These are phyloP conservation scores for Neofusicoccum sp. DNA, from an alignment of 2,329 filamentous ascomycete genomes.

Conservation along the genomic window DNA sequence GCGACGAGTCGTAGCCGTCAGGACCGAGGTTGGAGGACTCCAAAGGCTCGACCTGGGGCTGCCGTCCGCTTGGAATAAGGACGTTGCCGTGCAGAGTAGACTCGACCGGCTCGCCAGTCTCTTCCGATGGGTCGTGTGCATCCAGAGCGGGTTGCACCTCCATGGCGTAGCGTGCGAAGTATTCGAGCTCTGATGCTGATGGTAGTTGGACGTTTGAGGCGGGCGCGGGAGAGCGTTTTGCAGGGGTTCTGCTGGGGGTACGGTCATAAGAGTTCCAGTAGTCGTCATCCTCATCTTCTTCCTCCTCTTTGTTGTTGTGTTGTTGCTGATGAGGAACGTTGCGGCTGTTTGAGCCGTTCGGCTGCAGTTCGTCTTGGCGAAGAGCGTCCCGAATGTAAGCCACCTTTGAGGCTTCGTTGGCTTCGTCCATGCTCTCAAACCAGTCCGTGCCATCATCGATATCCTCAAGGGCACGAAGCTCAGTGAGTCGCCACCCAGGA, in stretches of 20 bases:
- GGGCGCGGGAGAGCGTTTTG: constrained; percentile 63
- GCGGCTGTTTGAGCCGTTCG: constrained; percentile 12
- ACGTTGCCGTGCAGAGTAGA: constrained; percentile 57
- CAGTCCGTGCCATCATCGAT: constrained; percentile 58
- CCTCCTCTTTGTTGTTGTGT: constrained; percentile 31
- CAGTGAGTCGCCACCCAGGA: constrained; percentile 70
- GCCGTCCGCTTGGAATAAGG: constrained; percentile 37
- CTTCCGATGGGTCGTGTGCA: constrained; percentile 76
- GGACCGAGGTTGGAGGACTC: constrained; percentile 37
- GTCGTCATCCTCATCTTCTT: constrained; percentile 70
- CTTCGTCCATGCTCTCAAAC: constrained; percentile 58
- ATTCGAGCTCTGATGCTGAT: constrained; percentile 61
- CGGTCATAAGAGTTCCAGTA: constrained; percentile 80
- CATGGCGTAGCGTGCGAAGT: constrained; percentile 72
- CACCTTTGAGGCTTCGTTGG: constrained; percentile 50
- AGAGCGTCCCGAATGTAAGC: constrained; percentile 21
- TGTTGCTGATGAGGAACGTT: constrained; percentile 11
- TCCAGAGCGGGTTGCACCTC: constrained; percentile 78
- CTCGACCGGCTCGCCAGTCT: constrained; percentile 44
- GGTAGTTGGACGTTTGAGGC: constrained; percentile 37
- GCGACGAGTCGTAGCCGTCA: constrained; percentile 33
- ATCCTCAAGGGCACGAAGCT: constrained; percentile 60
- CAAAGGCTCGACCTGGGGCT: constrained; percentile 44
- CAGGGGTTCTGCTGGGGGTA: constrained; percentile 64
- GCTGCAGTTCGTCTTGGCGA: background rate